Evolutionary conservation across 257 asterid genomes (phyloP), one percentile per base, ranked within the genome.

Genomic region (Solanum okadae): DNA sequence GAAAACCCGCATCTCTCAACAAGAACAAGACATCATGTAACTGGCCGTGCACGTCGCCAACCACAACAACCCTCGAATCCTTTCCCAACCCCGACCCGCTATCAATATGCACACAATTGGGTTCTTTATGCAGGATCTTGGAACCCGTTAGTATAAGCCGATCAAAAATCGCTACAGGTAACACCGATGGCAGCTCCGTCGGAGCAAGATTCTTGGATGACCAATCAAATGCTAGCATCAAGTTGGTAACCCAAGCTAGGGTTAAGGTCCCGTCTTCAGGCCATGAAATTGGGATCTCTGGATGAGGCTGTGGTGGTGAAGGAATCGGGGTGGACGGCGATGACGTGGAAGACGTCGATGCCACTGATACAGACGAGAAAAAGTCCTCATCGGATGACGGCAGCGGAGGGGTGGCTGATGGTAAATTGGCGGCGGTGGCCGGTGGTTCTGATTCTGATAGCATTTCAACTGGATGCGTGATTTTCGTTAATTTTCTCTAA

Each of bases 11-110:
- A 27, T 94, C 95, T 72, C 87, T 94, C 89, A 97, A 67, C 90
- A 97, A 78, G 90, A 93, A 94, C 91, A 97, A 46, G 14, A 95
- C 95, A 89, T 97, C 99, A 73, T 97, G 99, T 91, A 97, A 82
- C 93, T 97, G 99, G 14, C 99, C 99, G 88, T 97, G 99, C 72
- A 96, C 95, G 72, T 97, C 99, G 8, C 99, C 99, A 6, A 97
- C 98, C 7, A 97, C 99, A 56, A 97, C 96, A 83, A 97, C 98
- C 65, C 92, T 88, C 6, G 94, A 92, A 34, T 78, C 90, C 70
- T 92, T 70, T 63, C 87, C 90, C 89, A 94, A 89, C 14, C 93
- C 93, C 37, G 78, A 91, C 68, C 84, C 88, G n/a, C 91, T 94
- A 14, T 94, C 98, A 27, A 97, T 93, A 38, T 67, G 89, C 75